Base-by-base conservation (phyloP, 2,329 filamentous ascomycete genomes). In the Penicillium janthinellum region DNA sequence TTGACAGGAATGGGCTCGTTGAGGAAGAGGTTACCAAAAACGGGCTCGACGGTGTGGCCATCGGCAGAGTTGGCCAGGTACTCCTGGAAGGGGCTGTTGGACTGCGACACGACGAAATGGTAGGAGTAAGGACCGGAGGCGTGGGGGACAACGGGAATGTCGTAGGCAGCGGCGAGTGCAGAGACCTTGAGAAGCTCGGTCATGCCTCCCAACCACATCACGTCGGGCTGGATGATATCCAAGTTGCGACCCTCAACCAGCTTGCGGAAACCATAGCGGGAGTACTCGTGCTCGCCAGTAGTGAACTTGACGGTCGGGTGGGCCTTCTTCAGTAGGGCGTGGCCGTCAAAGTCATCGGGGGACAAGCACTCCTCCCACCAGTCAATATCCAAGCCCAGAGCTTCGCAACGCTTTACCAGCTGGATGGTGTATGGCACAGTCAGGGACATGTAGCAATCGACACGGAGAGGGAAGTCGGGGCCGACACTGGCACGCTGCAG, bases 341-440 rank as follows among this genome's bases (percentile, higher is more conserved):
- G 96, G 58, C 93, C 93, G 70, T 96, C 93, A 50, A 90, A 91
- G 80, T 97, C 93, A 76, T 97, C 93, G 11, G 93, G 93, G 34
- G 88, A 90, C 63, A 97, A 81, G 65, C 92, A 96, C 81, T 97
- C 93, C 80, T 97, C 93, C 92, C 92, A 96, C 93, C 93, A 97
- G 81, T 96, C 92, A 75, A 97, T 93, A 76, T 94, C 85, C 66
- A 96, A 84, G 67, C 92, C 88, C 68, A 90, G 84, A 72, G 88
- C 90, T 61, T 91, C 86, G 73, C 89, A 92, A 54, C 88, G 89
- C 78, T 93, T 90, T 61, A 90, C 93, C 25, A 97, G 83, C 77
- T 96, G 90, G 67, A 97, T 96, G 4, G 91, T 96, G 79, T 97
- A 97, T 1, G 90, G 81, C 28, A 97, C 93, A 70, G 93, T 96